Evolutionary conservation across 2,329 filamentous ascomycete species (phyloP).

Genomic region (Penicillium verrucosum): DNA sequence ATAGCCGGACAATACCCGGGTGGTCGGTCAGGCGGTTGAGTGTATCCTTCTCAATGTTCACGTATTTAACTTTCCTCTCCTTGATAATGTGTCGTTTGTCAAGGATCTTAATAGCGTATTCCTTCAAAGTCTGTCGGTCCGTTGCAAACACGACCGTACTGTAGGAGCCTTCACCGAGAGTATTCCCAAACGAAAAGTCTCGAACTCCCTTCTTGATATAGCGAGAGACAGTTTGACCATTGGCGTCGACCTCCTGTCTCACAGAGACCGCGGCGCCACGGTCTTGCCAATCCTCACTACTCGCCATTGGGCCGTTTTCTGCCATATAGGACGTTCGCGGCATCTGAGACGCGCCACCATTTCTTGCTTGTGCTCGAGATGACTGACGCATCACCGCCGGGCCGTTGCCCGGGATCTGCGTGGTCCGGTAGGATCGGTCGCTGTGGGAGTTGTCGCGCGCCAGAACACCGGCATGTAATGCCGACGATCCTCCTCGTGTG

Average conservation of each 20-base stretch:
- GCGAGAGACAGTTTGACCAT: conserved; percentile 74
- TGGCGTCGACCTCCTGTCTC: conserved; percentile 78
- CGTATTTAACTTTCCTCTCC: conserved; percentile 99
- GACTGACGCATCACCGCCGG: conserved; percentile 71
- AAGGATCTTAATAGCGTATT: conserved; percentile 96
- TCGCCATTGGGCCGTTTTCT: conserved; percentile 58
- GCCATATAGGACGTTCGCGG: conserved; percentile 49
- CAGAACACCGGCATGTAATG: conserved; percentile 60
- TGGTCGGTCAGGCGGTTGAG: conserved; percentile 94
- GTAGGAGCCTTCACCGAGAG: conserved; percentile 94
- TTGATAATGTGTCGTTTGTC: conserved; percentile 99
- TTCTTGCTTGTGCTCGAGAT: conserved; percentile 66
- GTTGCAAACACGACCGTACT: conserved; percentile 92
- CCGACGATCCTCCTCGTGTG: conserved; percentile 58
- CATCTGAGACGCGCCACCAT: conserved; percentile 33
- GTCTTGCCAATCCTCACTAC: conserved; percentile 94
- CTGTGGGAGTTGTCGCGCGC: conserved; percentile 67
- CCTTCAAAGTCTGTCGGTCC: conserved; percentile 87
- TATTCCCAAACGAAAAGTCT: conserved; percentile 89
- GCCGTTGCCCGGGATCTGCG: conserved; percentile 57
- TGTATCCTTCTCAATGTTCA: conserved; percentile 99
- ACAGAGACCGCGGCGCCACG: conserved; percentile 83
- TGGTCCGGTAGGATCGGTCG: conserved; percentile 64
- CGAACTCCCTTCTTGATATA: conserved; percentile 95
- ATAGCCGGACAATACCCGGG: conserved; percentile 90